These are phyloP conservation scores for Iberis pinnata DNA, from an alignment of 345 rosid species.

Conservation along the genomic window DNA sequence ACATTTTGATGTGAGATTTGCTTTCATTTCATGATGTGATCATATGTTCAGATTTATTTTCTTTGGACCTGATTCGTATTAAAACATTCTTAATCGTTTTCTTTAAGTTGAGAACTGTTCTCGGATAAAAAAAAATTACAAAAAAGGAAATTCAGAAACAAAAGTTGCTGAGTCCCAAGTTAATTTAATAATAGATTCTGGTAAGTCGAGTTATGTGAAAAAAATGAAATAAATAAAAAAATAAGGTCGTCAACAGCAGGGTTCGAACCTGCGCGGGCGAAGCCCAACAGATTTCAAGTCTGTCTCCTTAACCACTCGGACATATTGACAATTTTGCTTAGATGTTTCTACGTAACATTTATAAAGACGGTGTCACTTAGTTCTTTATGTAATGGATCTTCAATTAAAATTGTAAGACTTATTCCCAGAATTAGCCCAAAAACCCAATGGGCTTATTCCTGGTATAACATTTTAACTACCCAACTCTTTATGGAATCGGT, in stretches of 20 bases:
- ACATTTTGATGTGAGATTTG: conserved; percentile 3
- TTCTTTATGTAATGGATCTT: no score
- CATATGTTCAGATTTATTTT: background rate
- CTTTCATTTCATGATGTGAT: background rate
- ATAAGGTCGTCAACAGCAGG: conserved; percentile 60
- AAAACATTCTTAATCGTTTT: background rate
- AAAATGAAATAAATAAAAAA: background rate
- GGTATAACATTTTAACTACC: no score
- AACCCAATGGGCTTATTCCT: no score
- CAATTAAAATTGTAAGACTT: no score
- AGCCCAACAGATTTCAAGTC: conserved; percentile 92
- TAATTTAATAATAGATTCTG: no score
- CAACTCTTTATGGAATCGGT: no score
- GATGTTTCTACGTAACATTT: no score
- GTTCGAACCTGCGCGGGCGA: conserved; percentile 85
- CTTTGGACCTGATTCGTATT: background rate
- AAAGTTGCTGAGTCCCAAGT: no score
- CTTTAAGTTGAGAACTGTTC: background rate
- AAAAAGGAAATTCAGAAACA: background rate
- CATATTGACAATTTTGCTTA: conserved; percentile 58
- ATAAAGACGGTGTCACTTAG: no score
- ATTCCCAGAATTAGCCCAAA: no score
- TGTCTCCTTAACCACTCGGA: conserved; percentile 99
- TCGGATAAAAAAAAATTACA: background rate
- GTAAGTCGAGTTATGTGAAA: background rate